phyloP scores from a whole-genome alignment of 1,284 basidiomycete genomes.

The Paramarasmius palmivorus region DNA sequence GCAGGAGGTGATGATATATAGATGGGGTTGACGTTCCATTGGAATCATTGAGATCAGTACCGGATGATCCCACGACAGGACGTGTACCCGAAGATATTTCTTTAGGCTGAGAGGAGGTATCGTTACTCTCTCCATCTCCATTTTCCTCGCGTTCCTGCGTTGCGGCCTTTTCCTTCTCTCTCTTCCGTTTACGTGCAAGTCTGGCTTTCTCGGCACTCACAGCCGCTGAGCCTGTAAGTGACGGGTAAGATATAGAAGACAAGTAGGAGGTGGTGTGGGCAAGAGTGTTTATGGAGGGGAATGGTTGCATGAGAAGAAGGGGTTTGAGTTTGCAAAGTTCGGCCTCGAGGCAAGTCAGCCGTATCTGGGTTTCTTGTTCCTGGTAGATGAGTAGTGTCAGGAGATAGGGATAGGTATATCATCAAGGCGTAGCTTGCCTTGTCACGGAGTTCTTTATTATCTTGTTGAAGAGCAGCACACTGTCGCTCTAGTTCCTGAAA shows the following conservation, averaged over 20 bases:
- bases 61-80: not conserved
- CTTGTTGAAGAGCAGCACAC: constrained; percentile 45
- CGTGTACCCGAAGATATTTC: not conserved
- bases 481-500: constrained; percentile 53
- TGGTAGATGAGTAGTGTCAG: constrained; percentile 21
- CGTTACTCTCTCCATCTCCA: not conserved
- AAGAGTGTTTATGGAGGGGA: constrained; percentile 24
- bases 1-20: constrained; percentile 11
- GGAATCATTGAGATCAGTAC: not conserved
- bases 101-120: not conserved
- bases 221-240: constrained; percentile 12
- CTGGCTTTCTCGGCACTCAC: not conserved
- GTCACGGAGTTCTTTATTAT: constrained; percentile 55
- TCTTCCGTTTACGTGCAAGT: constrained; percentile 7
- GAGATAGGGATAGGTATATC: not conserved
- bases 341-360: constrained; percentile 46
- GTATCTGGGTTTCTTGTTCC: constrained; percentile 46
- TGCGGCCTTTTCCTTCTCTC: constrained; percentile 9
- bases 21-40: not conserved
- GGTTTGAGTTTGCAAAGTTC: constrained; percentile 58
- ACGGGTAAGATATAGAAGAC: constrained; percentile 19
- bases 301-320: constrained; percentile 54
- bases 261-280: constrained; percentile 20
- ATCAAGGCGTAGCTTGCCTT: constrained; percentile 39
- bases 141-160: constrained; percentile 1